Conservation (phyloP, 176 grass and related monocot species). For the Cocos nucifera region DNA sequence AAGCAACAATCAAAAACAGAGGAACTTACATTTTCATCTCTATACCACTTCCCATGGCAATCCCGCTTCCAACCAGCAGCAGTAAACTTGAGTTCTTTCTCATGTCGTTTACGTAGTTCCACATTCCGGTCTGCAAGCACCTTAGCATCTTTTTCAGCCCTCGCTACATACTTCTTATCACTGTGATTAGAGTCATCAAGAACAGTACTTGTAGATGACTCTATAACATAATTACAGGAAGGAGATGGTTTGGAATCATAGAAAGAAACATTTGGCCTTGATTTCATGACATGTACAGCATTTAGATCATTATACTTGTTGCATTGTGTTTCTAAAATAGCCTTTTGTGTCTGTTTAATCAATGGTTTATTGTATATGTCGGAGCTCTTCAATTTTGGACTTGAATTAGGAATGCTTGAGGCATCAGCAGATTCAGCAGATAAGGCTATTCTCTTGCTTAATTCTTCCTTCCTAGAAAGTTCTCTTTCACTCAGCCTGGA, state of each 20-base stretch:
- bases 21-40: constrained; percentile 66
- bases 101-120: constrained; percentile 20
- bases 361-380: constrained; percentile 40
- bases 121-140: constrained; percentile 24
- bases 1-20: background rate
- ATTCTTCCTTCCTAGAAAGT: constrained; percentile 44
- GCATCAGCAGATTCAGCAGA: constrained; percentile 31
- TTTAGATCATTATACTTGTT: constrained; percentile 31
- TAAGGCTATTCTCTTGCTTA: constrained; percentile 55
- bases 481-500: constrained; percentile 37
- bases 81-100: constrained; percentile 64
- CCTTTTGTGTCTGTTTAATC: constrained; percentile 36
- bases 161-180: constrained; percentile 6
- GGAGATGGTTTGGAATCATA: background rate
- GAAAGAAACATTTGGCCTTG: constrained; percentile 6
- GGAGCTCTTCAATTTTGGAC: background rate
- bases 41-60: constrained; percentile 70
- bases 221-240: constrained; percentile 12
- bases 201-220: constrained; percentile 1
- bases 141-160: constrained; percentile 17
- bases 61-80: constrained; percentile 59
- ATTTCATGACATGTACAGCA: constrained; percentile 15
- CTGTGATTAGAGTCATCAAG: constrained; percentile 7
- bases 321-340: constrained; percentile 52
- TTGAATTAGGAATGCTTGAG: constrained; percentile 16